phyloP scores from a whole-genome alignment of 345 rosid species.

The Melaleuca alternifolia region DNA sequence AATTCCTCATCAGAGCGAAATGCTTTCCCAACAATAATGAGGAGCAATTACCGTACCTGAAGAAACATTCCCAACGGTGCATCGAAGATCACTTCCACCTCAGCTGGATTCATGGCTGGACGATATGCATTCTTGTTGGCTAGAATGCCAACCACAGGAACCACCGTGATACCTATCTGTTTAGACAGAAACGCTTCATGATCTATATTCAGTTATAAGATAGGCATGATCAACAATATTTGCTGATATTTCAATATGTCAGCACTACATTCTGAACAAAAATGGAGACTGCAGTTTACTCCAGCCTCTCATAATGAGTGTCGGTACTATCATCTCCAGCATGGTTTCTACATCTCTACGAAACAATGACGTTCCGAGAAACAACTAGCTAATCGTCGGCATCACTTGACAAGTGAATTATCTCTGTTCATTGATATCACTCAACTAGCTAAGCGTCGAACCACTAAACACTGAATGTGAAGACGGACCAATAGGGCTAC shows the following conservation, averaged over 20 bases:
- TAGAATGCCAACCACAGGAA: constrained; percentile 54
- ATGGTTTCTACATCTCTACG: not conserved
- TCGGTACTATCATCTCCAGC: not conserved
- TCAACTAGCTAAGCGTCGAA: not conserved
- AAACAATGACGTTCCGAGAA: not conserved
- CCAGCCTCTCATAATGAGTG: not conserved
- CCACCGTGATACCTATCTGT: constrained; percentile 32
- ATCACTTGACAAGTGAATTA: no score
- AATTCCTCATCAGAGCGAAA: not conserved
- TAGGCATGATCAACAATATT: not conserved
- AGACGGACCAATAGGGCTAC: not conserved
- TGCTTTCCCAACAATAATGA: not conserved
- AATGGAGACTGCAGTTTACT: not conserved
- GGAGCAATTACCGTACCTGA: constrained; percentile 20
- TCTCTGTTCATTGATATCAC: no score
- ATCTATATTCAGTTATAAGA: not conserved
- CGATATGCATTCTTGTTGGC: constrained; percentile 27
- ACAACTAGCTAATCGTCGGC: not conserved
- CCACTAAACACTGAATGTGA: rapidly evolving
- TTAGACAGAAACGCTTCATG: not conserved
- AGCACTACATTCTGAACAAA: not conserved
- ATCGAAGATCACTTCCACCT: constrained; percentile 62
- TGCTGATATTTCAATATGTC: not conserved
- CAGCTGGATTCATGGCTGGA: constrained; percentile 33
- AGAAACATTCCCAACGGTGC: constrained; percentile 72